Percentiles rank a stretch among this genome's conserved stretches.
These are phyloP conservation scores for Paraglomus brasilianum DNA, from an alignment of 192 early-diverging fungal species.

Conservation along the genomic window DNA sequence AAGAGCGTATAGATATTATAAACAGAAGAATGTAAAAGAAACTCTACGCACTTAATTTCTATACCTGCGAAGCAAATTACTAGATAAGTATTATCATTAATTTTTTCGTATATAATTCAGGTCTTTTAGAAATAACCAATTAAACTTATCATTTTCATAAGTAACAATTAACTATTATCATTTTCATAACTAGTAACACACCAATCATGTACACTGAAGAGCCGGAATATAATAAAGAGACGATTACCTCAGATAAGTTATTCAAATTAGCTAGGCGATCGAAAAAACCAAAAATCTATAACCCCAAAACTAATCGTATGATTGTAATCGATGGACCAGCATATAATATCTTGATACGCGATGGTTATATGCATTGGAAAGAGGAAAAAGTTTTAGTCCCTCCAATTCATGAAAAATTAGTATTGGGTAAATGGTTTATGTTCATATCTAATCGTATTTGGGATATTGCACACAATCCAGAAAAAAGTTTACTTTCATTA, in stretches of 20 bases:
- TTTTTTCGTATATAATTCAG: conserved; percentile 12
- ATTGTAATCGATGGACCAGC: conserved; percentile 12
- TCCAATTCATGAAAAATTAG: not conserved
- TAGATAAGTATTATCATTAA: conserved; percentile 21
- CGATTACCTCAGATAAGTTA: not conserved
- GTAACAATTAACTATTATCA: not conserved
- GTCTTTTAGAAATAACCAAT: not conserved
- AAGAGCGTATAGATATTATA: conserved; percentile 17
- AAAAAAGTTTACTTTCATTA: conserved; percentile 10
- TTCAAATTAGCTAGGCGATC: conserved; percentile 16
- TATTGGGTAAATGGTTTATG: not conserved
- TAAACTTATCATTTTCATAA: conserved; percentile 24
- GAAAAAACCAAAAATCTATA: conserved; percentile 20
- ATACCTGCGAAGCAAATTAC: conserved; percentile 1
- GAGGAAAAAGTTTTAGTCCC: conserved; percentile 12
- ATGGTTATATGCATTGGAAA: conserved; percentile 21
- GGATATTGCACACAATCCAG: conserved; percentile 2
- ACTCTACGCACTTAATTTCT: conserved; percentile 10
- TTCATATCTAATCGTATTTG: not conserved
- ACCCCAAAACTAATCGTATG: conserved; percentile 16
- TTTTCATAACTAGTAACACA: too few relatives aligned
- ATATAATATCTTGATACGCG: conserved; percentile 15
- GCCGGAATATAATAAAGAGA: conserved; percentile 10
- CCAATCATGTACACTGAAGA: conserved; percentile 1
- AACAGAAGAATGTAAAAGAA: conserved; percentile 7